A percentile compares a stretch with the other conserved stretches of the same genome.
phyloP scores from a whole-genome alignment of 73 alveolate species.

The Paramecium sexaurelia region DNA sequence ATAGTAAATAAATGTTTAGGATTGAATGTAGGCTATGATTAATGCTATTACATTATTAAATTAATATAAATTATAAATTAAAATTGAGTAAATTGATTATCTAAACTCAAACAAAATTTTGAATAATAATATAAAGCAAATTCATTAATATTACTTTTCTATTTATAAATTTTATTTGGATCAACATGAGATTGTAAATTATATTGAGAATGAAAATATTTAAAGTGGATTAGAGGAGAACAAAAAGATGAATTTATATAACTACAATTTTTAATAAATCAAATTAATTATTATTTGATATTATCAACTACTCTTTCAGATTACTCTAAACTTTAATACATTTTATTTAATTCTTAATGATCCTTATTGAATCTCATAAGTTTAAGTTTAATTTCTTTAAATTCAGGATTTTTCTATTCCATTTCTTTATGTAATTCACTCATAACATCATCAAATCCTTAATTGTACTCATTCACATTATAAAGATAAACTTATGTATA shows the following conservation, averaged over 20 bases:
- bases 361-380: neutral
- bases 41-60: neutral
- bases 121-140: neutral
- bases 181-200: too few relatives aligned
- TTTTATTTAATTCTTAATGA: conserved; percentile 3
- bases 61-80: neutral
- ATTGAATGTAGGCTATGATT: conserved; percentile 13
- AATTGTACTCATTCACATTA: neutral
- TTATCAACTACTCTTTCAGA: conserved; percentile 1
- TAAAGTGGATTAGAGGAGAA: neutral
- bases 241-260: neutral
- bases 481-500: neutral
- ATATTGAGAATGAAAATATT: too few relatives aligned
- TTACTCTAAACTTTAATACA: conserved; percentile 12
- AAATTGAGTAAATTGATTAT: neutral
- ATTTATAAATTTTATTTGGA: neutral
- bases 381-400: neutral
- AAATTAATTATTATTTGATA: conserved; percentile 13
- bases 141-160: neutral
- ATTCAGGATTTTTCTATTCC: neutral
- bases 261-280: neutral
- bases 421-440: neutral
- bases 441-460: neutral
- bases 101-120: neutral
- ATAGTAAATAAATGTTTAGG: conserved; percentile 34